Conservation (phyloP, 768 basidiomycete species). For the Boletus rufocinnamomeus region DNA sequence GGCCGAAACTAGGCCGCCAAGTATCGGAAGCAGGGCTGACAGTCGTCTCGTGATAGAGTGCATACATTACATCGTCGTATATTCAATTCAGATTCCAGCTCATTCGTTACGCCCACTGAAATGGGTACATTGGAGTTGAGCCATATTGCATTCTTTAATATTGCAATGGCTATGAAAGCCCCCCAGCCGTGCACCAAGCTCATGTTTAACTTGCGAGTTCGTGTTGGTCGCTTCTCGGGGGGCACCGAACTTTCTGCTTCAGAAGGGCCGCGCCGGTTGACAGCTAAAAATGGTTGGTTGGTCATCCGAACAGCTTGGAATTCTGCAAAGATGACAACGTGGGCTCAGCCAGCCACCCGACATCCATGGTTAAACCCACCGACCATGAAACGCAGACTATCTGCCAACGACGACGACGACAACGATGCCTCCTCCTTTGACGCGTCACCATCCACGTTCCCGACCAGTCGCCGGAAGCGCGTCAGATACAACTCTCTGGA, state of each 20-base stretch:
- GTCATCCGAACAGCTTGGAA: not conserved
- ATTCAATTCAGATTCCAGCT: constrained; percentile 8
- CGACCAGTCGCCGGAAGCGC: constrained; percentile 51
- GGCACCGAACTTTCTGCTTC: constrained; percentile 16
- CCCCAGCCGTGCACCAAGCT: not conserved
- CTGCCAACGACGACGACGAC: constrained; percentile 23
- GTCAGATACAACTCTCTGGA: constrained; percentile 53
- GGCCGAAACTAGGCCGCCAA: constrained; percentile 17
- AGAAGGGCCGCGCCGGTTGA: not conserved
- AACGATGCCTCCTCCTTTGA: constrained; percentile 10
- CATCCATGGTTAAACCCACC: constrained; percentile 50
- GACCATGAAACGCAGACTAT: constrained; percentile 43
- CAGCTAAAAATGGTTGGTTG: not conserved
- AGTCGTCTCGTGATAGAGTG: not conserved
- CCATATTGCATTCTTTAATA: not conserved
- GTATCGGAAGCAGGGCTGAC: not conserved
- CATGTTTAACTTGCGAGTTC: not conserved
- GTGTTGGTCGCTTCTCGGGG: not conserved
- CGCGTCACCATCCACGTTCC: constrained; percentile 29
- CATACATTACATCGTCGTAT: constrained; percentile 17
- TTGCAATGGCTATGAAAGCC: not conserved
- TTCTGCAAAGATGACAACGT: constrained; percentile 30
- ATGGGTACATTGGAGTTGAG: not conserved
- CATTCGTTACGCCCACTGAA: not conserved
- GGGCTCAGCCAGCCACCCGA: constrained; percentile 33